Percentiles rank a stretch among this genome's conserved stretches.
Conservation (phyloP, 768 basidiomycete genomes). For the Mycena sanguinolenta region DNA sequence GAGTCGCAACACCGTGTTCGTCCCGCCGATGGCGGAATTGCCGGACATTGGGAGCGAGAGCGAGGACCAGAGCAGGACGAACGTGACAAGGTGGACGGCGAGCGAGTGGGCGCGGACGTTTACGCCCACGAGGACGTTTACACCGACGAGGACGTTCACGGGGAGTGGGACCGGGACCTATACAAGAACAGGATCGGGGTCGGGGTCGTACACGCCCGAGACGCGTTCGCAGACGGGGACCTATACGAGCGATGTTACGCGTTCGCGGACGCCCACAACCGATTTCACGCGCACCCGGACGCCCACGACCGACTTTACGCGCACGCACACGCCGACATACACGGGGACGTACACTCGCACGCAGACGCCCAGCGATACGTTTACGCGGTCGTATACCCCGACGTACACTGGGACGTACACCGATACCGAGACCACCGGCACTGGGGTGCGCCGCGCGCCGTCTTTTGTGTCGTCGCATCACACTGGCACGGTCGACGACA, state of each 20-base stretch:
- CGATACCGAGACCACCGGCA: slow-evolving; percentile 22
- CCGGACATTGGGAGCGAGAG: slow-evolving; percentile 62
- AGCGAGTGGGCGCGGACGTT: slow-evolving; percentile 22
- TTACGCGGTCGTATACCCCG: slow-evolving; percentile 5
- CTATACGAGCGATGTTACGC: not conserved
- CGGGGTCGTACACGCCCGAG: slow-evolving; percentile 6
- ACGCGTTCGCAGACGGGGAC: not conserved
- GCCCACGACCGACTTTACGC: slow-evolving; percentile 15
- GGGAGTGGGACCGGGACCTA: slow-evolving; percentile 16
- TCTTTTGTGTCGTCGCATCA: slow-evolving; percentile 71
- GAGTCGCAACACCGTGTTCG: slow-evolving; percentile 81
- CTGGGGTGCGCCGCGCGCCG: slow-evolving; percentile 52
- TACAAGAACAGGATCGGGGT: slow-evolving; percentile 8
- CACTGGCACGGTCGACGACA: slow-evolving; percentile 81
- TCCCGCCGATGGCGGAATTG: slow-evolving; percentile 79
- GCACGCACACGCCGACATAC: not conserved
- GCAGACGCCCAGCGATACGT: slow-evolving; percentile 5
- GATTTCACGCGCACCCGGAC: slow-evolving; percentile 11
- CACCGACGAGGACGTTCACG: slow-evolving; percentile 26
- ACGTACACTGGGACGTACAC: slow-evolving; percentile 6
- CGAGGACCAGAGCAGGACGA: slow-evolving; percentile 5
- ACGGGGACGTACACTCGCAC: slow-evolving; percentile 1
- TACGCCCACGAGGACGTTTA: slow-evolving; percentile 27
- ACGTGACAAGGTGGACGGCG: slow-evolving; percentile 14
- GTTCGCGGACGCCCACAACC: slow-evolving; percentile 7